Evolutionary conservation across 257 asterid species (phyloP), one percentile per base, ranked within the genome.

Genomic region (Penstemon eatonii): DNA sequence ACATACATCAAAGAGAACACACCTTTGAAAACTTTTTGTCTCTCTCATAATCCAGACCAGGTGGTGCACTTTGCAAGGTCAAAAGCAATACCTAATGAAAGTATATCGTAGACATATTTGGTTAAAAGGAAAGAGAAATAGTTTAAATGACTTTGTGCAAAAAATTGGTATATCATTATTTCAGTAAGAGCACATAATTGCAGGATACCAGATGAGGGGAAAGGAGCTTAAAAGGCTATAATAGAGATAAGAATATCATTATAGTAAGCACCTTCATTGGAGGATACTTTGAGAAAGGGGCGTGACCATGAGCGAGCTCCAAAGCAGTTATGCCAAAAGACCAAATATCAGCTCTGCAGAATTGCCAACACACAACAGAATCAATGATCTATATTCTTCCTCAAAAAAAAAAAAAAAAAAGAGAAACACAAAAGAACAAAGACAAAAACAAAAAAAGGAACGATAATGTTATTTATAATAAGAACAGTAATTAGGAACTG

Each of bases 21-120:
- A 94, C 99, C 96, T 87, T 94, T 0, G 99, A 86, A 72, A 94
- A 94, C 58, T 87, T 94, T 66, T 82, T 89, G 82, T 94, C 99
- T 57, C 96, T 87, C 84, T 91, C 99, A 60, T 91, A 87, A 81
- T 94, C 98, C 79, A 94, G 96, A 71, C 99, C 90, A 70, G 99
- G 99, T 62, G 99, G 99, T 66, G 98, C 98, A 78, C 91, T 87
- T 91, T 91, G 98, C 84, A 94, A 84, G n/a, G 99, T 94, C 96
- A 94, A 91, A 60, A 94, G 93, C 79, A 94, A 78, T 52, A 94
- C 99, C 99, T 94, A 70, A 63, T 25, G 60, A 57, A 67, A 70
- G 58, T 47, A 18, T 47, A 61, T 15, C 12, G 47, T 61, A 67
- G 37, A 60, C 44, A 25, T 51, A 69, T 19, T 69, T 52, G 13